Percentiles rank a stretch among this genome's conserved stretches.
Conservation (phyloP, 2,329 filamentous ascomycete genomes). For the Scytalidium sp. region DNA sequence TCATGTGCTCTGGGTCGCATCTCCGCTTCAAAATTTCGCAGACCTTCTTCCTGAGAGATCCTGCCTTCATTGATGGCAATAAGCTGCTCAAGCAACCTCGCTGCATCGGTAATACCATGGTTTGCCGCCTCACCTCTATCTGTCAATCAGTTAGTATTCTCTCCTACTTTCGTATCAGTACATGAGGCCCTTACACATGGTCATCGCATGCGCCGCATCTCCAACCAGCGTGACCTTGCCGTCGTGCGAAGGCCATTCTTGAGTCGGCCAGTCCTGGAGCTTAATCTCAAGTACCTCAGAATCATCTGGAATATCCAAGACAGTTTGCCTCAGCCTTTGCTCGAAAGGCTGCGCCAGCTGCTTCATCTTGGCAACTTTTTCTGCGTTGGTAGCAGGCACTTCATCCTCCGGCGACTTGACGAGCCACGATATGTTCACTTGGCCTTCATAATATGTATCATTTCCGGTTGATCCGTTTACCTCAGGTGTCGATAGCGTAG, state of each 20-base stretch:
- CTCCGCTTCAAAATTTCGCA: conserved; percentile 28
- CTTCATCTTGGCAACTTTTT: conserved; percentile 39
- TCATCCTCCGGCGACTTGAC: conserved; percentile 27
- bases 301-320: conserved; percentile 36
- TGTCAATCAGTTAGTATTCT: conserved; percentile 15
- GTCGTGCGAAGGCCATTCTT: conserved; percentile 22
- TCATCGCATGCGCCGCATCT: conserved; percentile 45
- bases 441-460: conserved; percentile 13
- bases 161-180: too few relatives aligned
- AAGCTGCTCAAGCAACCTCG: conserved; percentile 34
- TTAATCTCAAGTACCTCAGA: conserved; percentile 42
- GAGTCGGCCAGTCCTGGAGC: conserved; percentile 46
- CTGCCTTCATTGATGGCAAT: background rate
- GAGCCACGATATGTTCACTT: conserved; percentile 41
- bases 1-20: conserved; percentile 26
- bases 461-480: conserved; percentile 12
- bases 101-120: conserved; percentile 50
- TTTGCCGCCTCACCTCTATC: conserved; percentile 54
- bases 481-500: conserved; percentile 13
- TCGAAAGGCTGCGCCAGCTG: conserved; percentile 43
- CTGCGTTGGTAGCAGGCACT: conserved; percentile 37
- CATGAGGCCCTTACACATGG: conserved; percentile 44
- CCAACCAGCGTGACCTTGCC: conserved; percentile 37
- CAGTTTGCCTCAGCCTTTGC: conserved; percentile 44
- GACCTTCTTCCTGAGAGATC: conserved; percentile 7